Evolutionary conservation across 805 yeast genomes (phyloP).

Genomic region (Spathaspora hagerdaliae): DNA sequence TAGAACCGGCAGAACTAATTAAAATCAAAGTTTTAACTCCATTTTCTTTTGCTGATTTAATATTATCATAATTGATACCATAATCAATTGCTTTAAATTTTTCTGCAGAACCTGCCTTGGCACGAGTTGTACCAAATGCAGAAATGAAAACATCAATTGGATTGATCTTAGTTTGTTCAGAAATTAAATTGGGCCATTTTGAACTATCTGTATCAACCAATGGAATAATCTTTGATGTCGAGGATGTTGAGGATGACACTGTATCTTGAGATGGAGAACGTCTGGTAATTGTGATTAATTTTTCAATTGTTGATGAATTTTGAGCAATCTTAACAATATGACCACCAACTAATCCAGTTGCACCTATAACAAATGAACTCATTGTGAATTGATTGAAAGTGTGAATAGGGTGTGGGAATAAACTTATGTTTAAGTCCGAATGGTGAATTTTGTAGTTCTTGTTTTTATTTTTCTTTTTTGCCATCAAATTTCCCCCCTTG

Average conservation of each 20-base stretch:
- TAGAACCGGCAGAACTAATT: slow-evolving; percentile 66
- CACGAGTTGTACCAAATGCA: slow-evolving; percentile 73
- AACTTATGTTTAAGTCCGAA: too few species aligned
- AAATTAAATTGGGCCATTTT: slow-evolving; percentile 48
- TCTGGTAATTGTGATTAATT: slow-evolving; percentile 51
- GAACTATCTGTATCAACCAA: slow-evolving; percentile 44
- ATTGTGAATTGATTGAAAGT: too few species aligned
- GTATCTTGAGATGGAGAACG: slow-evolving; percentile 25
- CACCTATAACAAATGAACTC: slow-evolving; percentile 46
- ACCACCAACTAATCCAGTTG: slow-evolving; percentile 77
- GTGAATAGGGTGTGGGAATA: too few species aligned
- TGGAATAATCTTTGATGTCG: slow-evolving; percentile 26
- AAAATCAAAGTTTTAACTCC: slow-evolving; percentile 69
- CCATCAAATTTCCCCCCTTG: too few species aligned
- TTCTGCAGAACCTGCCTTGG: slow-evolving; percentile 67
- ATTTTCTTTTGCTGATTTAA: slow-evolving; percentile 66
- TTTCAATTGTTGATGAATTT: slow-evolving; percentile 28
- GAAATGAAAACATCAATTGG: slow-evolving; percentile 46
- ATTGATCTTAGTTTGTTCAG: slow-evolving; percentile 18
- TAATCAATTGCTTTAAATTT: slow-evolving; percentile 70
- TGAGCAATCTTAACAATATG: slow-evolving; percentile 47
- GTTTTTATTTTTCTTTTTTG: too few species aligned
- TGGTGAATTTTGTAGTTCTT: too few species aligned
- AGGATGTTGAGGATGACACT: slow-evolving; percentile 16
- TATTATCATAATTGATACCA: slow-evolving; percentile 64